phyloP scores from a whole-genome alignment of 768 basidiomycete genomes.

The Sarcodon sp. region DNA sequence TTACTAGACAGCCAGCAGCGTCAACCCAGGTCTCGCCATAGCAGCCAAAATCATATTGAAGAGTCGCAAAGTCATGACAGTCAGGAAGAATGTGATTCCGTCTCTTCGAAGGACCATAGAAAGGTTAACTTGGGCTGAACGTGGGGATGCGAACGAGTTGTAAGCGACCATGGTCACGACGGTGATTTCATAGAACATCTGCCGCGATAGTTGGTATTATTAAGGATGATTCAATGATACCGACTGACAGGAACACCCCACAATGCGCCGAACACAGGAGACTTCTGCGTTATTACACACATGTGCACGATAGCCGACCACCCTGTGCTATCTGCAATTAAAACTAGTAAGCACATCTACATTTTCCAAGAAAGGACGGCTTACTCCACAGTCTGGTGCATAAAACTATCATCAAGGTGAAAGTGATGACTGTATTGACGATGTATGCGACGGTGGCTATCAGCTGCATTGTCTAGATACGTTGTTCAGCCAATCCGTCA shows the following conservation, averaged over 20 bases:
- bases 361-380: neutral
- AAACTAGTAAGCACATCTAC: neutral
- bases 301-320: slow-evolving; percentile 11
- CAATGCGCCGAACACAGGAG: slow-evolving; percentile 11
- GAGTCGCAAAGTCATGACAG: slow-evolving; percentile 13
- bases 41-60: slow-evolving; percentile 16
- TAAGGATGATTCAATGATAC: neutral
- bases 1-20: slow-evolving; percentile 17
- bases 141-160: slow-evolving; percentile 23
- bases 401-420: slow-evolving; percentile 14
- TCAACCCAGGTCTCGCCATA: slow-evolving; percentile 10
- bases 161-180: slow-evolving; percentile 18
- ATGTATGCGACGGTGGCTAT: slow-evolving; percentile 12
- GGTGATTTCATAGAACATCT: slow-evolving; percentile 22
- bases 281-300: slow-evolving; percentile 14
- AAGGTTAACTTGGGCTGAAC: slow-evolving; percentile 13
- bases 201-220: neutral
- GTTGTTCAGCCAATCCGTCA: too few species aligned
- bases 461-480: too few species aligned
- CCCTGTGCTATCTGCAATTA: slow-evolving; percentile 11
- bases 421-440: slow-evolving; percentile 11
- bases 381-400: neutral
- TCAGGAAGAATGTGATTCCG: slow-evolving; percentile 22
- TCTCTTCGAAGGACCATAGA: slow-evolving; percentile 18
- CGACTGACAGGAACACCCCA: slow-evolving; percentile 22